Conservation (phyloP, 1,284 basidiomycete species). For the Rhodotorula sp. region DNA sequence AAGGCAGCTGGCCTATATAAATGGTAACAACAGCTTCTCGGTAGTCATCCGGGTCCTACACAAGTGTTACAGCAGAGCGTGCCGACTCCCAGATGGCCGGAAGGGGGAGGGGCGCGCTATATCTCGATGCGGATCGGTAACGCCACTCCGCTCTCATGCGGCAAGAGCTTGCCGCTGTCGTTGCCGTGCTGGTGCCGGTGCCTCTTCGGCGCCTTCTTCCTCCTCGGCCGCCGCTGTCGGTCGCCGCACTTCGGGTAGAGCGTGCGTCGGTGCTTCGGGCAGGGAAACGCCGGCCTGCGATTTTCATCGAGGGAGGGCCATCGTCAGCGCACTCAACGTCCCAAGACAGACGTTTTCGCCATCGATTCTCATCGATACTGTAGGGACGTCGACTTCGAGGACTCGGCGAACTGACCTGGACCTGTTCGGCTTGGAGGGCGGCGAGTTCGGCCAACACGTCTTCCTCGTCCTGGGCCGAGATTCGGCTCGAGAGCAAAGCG, state of each 20-base stretch:
- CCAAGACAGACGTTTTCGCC: neutral
- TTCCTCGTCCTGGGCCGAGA: slow-evolving; percentile 89
- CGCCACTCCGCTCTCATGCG: neutral
- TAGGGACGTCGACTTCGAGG: too few species aligned
- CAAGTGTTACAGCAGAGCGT: too few species aligned
- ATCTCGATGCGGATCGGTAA: too few species aligned
- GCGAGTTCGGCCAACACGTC: slow-evolving; percentile 79
- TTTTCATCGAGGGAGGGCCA: too few species aligned
- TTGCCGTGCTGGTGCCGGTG: neutral
- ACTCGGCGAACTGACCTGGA: neutral
- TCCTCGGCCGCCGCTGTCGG: neutral
- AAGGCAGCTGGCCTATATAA: too few species aligned
- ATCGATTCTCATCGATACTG: too few species aligned
- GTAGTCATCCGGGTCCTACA: too few species aligned
- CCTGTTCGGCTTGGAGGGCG: slow-evolving; percentile 61
- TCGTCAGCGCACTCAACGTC: neutral
- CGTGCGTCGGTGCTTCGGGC: slow-evolving; percentile 19
- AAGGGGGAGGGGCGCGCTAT: too few species aligned
- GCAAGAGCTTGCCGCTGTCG: slow-evolving; percentile 17
- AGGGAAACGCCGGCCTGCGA: slow-evolving; percentile 21
- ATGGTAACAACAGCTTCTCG: too few species aligned
- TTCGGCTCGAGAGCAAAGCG: slow-evolving; percentile 74
- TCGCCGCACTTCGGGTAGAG: slow-evolving; percentile 16
- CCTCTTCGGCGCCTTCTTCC: neutral
- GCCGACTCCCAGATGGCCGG: too few species aligned